Conservation (phyloP, 1,139 yeast species). For the Meyerozyma elateridarum region DNA sequence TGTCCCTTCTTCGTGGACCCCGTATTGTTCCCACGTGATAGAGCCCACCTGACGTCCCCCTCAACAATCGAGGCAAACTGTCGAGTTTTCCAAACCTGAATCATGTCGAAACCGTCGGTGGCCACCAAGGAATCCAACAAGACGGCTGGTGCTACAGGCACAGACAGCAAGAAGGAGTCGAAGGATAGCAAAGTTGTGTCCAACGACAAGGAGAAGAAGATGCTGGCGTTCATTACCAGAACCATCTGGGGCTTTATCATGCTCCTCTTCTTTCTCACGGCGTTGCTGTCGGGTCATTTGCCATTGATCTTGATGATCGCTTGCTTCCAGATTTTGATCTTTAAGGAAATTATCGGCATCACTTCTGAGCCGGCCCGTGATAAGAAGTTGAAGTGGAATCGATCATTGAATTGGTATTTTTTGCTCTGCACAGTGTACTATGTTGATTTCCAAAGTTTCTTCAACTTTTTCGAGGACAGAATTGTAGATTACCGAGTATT, state of each 20-base stretch:
- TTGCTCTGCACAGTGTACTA: constrained; percentile 78
- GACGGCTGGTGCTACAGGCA: background rate
- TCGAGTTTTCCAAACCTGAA: background rate
- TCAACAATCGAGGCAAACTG: constrained; percentile 2
- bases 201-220: constrained; percentile 58
- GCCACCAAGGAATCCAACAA: background rate
- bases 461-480: constrained; percentile 50
- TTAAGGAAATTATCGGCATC: constrained; percentile 86
- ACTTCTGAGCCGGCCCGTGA: constrained; percentile 81
- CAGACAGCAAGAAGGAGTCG: background rate
- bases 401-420: constrained; percentile 87
- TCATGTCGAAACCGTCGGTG: constrained; percentile 1
- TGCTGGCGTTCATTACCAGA: constrained; percentile 79
- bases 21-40: constrained; percentile 2
- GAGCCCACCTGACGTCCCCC: constrained; percentile 1
- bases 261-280: constrained; percentile 69
- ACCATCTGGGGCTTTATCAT: constrained; percentile 94
- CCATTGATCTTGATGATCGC: constrained; percentile 72
- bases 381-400: constrained; percentile 76
- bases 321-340: constrained; percentile 73
- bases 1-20: no score
- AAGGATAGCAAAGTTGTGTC: constrained; percentile 12
- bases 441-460: constrained; percentile 80
- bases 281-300: constrained; percentile 83
- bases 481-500: constrained; percentile 41